Percentiles rank a stretch among this genome's conserved stretches.
Conservation (phyloP, 106 monocot genomes). For the Vanilla planifolia region DNA sequence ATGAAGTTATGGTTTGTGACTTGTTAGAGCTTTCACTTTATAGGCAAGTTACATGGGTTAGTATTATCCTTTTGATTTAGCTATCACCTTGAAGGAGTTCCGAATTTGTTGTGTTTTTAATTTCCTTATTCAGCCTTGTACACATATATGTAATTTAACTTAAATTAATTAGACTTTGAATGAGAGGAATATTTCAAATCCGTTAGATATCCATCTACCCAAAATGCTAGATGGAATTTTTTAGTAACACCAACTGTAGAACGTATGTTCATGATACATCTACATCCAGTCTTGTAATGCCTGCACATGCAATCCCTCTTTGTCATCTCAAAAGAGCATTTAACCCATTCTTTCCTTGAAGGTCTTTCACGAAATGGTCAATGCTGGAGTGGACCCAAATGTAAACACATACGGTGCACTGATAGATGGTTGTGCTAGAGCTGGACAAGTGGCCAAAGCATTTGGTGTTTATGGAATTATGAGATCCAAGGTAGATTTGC, state of each 20-base stretch:
- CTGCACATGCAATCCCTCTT: neutral
- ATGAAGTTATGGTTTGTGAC: no score
- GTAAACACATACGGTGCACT: conserved; percentile 88
- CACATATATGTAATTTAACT: neutral
- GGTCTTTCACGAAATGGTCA: conserved; percentile 98
- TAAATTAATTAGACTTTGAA: neutral
- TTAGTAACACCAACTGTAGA: no score
- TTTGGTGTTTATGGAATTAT: conserved; percentile 99
- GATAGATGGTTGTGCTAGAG: conserved; percentile 93
- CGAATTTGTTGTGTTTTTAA: no score
- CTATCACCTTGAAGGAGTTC: neutral
- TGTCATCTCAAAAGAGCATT: neutral
- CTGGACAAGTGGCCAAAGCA: conserved; percentile 95
- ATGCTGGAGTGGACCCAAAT: conserved; percentile 86
- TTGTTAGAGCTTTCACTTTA: no score
- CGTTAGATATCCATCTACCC: no score
- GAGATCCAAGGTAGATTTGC: conserved; percentile 75
- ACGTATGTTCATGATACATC: no score
- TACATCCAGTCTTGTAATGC: neutral
- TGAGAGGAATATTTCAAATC: no score
- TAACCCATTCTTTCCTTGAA: conserved; percentile 21
- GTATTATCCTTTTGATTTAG: neutral
- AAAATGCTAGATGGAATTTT: no score
- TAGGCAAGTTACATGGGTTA: no score
- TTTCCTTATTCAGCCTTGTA: conserved; percentile 2